Conservation (phyloP, 78 protist species). For the Speleostelium caveatum region DNA sequence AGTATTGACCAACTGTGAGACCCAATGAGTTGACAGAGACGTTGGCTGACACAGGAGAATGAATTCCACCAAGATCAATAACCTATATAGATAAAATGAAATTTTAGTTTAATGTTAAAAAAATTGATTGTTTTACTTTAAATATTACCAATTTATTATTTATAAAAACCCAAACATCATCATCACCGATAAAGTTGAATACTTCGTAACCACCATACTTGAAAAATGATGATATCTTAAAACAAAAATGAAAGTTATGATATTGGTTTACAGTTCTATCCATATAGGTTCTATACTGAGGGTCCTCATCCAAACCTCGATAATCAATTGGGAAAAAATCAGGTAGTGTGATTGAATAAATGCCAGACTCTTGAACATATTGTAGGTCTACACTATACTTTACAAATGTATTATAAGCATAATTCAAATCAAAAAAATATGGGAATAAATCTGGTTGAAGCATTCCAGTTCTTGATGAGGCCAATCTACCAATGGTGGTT, state of each 20-base stretch:
- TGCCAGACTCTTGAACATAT: neutral
- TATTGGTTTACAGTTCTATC: neutral
- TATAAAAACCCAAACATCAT: constrained; percentile 83
- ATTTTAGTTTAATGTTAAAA: constrained; percentile 74
- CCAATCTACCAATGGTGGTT: neutral
- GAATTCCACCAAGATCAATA: constrained; percentile 76
- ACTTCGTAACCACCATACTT: constrained; percentile 7
- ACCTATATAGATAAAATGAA: no score
- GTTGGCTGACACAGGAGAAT: neutral
- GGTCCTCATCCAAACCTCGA: constrained; percentile 43
- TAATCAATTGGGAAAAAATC: constrained; percentile 70
- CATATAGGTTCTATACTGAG: neutral
- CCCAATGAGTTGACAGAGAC: neutral
- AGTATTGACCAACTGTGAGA: neutral
- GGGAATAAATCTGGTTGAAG: neutral
- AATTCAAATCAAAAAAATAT: neutral
- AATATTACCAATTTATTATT: constrained; percentile 49
- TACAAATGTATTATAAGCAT: neutral
- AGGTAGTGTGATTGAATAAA: neutral
- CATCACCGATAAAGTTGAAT: constrained; percentile 79
- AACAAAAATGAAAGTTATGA: constrained; percentile 65
- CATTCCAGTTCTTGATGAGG: no score
- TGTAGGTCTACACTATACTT: neutral
- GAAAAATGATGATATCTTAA: constrained; percentile 18
- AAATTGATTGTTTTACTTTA: constrained; percentile 51